Evolutionary conservation across 257 asterid genomes (phyloP).

Genomic region (Solanum sparsipilum): DNA sequence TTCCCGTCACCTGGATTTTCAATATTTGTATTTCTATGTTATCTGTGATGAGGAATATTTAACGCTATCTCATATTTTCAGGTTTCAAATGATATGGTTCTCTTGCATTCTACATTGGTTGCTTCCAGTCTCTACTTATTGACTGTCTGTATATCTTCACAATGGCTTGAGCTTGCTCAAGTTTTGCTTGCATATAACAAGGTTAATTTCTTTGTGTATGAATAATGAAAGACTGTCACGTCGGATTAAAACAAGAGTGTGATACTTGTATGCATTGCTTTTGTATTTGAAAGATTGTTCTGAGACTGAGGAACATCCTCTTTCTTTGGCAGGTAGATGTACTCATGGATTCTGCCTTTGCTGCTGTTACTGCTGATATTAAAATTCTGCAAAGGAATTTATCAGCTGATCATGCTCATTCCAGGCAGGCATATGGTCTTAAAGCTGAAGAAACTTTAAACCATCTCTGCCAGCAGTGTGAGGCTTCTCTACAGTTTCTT

Average conservation of each 20-base stretch:
- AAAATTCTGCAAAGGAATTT: conserved; percentile 65
- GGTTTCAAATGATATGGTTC: conserved; percentile 57
- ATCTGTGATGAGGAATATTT: conserved; percentile 7
- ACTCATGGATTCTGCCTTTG: conserved; percentile 74
- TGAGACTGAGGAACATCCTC: background rate
- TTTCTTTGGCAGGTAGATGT: conserved; percentile 72
- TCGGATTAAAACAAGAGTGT: background rate
- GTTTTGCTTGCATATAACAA: conserved; percentile 67
- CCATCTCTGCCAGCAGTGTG: conserved; percentile 94
- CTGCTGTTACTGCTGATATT: conserved; percentile 67
- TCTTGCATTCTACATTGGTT: conserved; percentile 88
- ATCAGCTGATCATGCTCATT: conserved; percentile 42
- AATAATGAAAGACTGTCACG: background rate
- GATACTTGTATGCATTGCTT: background rate
- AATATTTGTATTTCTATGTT: background rate
- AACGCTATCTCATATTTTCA: conserved; percentile 31
- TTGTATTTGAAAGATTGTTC: background rate
- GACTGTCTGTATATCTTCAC: conserved; percentile 69
- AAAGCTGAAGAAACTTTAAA: conserved; percentile 54
- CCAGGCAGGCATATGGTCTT: conserved; percentile 31
- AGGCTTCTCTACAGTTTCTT: conserved; percentile 84
- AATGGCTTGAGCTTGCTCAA: conserved; percentile 85
- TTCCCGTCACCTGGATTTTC: background rate
- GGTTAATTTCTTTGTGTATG: conserved; percentile 26
- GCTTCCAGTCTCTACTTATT: conserved; percentile 75